A percentile compares a stretch with the other conserved stretches of the same genome.
These are phyloP conservation scores for Hydnomerulius pinastri DNA, from an alignment of 768 basidiomycete genomes.

Conservation along the genomic window DNA sequence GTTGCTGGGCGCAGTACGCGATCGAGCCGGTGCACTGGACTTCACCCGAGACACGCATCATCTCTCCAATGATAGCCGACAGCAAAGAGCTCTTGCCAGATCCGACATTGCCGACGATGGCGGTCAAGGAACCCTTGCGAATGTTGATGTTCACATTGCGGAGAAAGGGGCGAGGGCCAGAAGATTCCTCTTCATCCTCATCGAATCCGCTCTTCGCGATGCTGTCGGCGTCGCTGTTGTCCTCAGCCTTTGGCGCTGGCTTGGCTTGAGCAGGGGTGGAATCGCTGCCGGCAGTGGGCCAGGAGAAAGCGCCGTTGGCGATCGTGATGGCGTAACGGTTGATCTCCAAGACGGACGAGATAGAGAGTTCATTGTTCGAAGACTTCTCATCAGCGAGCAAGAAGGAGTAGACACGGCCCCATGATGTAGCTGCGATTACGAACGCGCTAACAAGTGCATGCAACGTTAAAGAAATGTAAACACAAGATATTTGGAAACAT, in stretches of 20 bases:
- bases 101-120: slow-evolving; percentile 28
- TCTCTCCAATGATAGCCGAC: slow-evolving; percentile 32
- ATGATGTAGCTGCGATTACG: slow-evolving; percentile 27
- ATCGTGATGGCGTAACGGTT: slow-evolving; percentile 22
- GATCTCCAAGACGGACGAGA: slow-evolving; percentile 7
- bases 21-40: slow-evolving; percentile 24
- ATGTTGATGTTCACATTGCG: slow-evolving; percentile 23
- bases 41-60: slow-evolving; percentile 27
- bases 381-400: slow-evolving; percentile 28
- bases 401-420: slow-evolving; percentile 30
- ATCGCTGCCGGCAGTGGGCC: slow-evolving; percentile 17
- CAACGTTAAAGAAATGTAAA: neutral
- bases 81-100: slow-evolving; percentile 32
- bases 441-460: slow-evolving; percentile 16
- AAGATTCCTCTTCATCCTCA: slow-evolving; percentile 7
- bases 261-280: neutral
- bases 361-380: neutral
- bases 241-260: neutral
- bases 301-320: slow-evolving; percentile 24
- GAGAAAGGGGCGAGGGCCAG: slow-evolving; percentile 16
- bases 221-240: slow-evolving; percentile 8
- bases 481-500: neutral
- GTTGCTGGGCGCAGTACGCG: slow-evolving; percentile 35
- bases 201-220: slow-evolving; percentile 7
- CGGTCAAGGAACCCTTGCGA: slow-evolving; percentile 23